Conservation (phyloP, 2,329 filamentous ascomycete species). For the Lecanicillium sp. region DNA sequence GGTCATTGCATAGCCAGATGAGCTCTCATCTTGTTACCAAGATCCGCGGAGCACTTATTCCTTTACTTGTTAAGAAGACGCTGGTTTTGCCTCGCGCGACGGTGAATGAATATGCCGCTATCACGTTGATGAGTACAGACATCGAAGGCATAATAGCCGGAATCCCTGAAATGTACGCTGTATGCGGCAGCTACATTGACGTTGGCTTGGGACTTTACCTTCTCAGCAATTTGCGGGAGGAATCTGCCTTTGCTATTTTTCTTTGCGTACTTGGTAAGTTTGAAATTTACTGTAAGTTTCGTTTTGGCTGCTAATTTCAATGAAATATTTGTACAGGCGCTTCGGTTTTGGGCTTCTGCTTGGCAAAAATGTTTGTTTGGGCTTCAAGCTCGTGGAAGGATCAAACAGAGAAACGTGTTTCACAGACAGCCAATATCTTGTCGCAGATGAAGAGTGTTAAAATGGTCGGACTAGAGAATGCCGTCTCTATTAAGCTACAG, state of each 20-base stretch:
- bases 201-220: neutral
- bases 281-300: too few relatives aligned
- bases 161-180: neutral
- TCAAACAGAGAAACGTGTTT: neutral
- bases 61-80: slow-evolving; percentile 39
- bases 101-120: slow-evolving; percentile 16
- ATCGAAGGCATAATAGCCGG: neutral
- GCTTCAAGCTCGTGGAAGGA: neutral
- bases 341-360: too few relatives aligned
- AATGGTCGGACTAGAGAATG: slow-evolving; percentile 1
- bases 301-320: too few relatives aligned
- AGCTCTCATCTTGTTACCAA: slow-evolving; percentile 19
- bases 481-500: neutral
- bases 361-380: neutral
- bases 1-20: slow-evolving; percentile 3
- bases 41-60: slow-evolving; percentile 22
- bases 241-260: neutral
- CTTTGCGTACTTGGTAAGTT: neutral
- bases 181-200: neutral
- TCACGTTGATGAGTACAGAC: slow-evolving; percentile 7
- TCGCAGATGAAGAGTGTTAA: slow-evolving; percentile 3
- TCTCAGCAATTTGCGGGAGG: neutral
- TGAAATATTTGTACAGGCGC: too few relatives aligned
- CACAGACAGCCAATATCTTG: neutral
- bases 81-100: slow-evolving; percentile 19